Evolutionary conservation across 2,329 filamentous ascomycete genomes (phyloP).

Genomic region (Monascus ruber): DNA sequence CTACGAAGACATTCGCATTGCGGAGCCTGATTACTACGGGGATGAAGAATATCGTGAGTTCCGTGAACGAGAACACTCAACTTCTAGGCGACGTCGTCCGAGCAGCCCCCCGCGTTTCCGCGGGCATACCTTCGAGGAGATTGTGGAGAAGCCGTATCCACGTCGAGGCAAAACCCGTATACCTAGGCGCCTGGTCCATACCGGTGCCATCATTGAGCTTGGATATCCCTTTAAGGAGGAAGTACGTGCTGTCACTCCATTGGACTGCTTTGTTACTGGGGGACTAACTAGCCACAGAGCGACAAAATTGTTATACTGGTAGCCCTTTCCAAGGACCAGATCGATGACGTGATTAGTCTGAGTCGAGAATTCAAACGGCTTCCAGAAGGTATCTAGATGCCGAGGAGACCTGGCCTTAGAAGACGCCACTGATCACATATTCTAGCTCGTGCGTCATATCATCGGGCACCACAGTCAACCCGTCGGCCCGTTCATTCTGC

Average conservation of each 20-base stretch:
- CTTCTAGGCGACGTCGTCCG: conserved; percentile 37
- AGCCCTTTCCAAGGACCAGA: conserved; percentile 79
- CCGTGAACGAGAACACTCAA: conserved; percentile 48
- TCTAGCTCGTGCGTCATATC: conserved; percentile 14
- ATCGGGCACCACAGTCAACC: conserved; percentile 11
- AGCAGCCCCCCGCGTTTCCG: conserved; percentile 23
- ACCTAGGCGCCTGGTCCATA: conserved; percentile 67
- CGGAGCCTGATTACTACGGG: conserved; percentile 56
- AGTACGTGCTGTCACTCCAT: conserved; percentile 38
- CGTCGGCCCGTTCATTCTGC: conserved; percentile 12
- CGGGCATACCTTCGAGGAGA: conserved; percentile 19
- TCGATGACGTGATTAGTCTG: conserved; percentile 74
- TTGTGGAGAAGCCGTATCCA: conserved; percentile 45
- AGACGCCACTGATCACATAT: conserved; percentile 2
- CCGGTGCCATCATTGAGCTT: conserved; percentile 68
- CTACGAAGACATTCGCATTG: conserved; percentile 55
- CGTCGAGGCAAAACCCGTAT: conserved; percentile 86
- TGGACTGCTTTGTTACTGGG: neutral
- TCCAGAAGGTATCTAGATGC: conserved; percentile 17
- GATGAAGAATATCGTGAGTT: conserved; percentile 62
- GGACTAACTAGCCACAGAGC: conserved; percentile 45
- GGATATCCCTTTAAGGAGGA: conserved; percentile 82
- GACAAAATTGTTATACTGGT: conserved; percentile 71
- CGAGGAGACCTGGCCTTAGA: neutral
- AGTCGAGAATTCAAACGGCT: conserved; percentile 50